Conservation (phyloP, 2,329 filamentous ascomycete species). For the Colletotrichum nymphaeae region DNA sequence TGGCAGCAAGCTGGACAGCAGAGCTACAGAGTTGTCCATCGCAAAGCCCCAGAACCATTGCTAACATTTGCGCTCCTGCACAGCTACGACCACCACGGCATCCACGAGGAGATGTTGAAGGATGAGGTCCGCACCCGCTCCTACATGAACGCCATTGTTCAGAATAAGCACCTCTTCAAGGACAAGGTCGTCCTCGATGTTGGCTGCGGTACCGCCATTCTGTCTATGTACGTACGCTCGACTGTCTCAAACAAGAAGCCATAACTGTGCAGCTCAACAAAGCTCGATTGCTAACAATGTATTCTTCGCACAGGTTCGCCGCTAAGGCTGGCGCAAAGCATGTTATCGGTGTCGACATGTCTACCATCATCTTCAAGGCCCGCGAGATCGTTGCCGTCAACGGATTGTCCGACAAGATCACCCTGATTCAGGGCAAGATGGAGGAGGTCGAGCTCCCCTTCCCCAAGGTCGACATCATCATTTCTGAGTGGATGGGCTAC, state of each 20-base stretch:
- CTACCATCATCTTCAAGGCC: slow-evolving; percentile 98
- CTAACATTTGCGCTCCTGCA: slow-evolving; percentile 37
- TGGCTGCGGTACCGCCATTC: slow-evolving; percentile 95
- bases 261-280: not conserved
- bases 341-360: slow-evolving; percentile 99
- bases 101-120: slow-evolving; percentile 99
- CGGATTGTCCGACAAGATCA: slow-evolving; percentile 95
- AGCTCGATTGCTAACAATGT: slow-evolving; percentile 10
- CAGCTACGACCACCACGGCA: slow-evolving; percentile 98
- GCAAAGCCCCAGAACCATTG: not conserved
- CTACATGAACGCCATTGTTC: slow-evolving; percentile 97
- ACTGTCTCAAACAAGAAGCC: slow-evolving; percentile 22
- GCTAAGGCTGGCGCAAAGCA: slow-evolving; percentile 97
- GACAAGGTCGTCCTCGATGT: slow-evolving; percentile 90
- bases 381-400: slow-evolving; percentile 93
- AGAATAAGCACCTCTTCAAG: slow-evolving; percentile 96
- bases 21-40: slow-evolving; percentile 17
- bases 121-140: slow-evolving; percentile 97
- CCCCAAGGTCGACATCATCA: slow-evolving; percentile 98
- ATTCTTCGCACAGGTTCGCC: slow-evolving; percentile 79
- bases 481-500: slow-evolving; percentile 99
- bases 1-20: slow-evolving; percentile 35
- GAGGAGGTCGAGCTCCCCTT: slow-evolving; percentile 95
- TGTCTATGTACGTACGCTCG: slow-evolving; percentile 83
- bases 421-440: slow-evolving; percentile 99